Percentiles rank a stretch among this genome's conserved stretches.
Conservation (phyloP, 2,329 filamentous ascomycete genomes). For the Echinosphaeria canescens region DNA sequence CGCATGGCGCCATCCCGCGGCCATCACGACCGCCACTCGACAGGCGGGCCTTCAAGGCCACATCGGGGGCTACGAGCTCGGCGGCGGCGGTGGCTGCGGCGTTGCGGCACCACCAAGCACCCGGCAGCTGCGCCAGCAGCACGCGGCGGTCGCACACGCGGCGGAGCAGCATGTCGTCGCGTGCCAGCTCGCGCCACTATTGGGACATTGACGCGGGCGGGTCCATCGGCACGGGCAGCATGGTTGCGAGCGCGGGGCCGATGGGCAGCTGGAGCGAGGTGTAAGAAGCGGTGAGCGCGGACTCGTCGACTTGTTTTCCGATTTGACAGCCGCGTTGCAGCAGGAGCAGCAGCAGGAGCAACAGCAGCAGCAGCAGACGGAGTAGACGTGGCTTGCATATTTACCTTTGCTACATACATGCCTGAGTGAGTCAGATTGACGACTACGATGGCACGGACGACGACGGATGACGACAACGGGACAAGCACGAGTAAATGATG, state of each 20-base stretch:
- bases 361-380: too few species aligned
- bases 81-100: slow-evolving; percentile 23
- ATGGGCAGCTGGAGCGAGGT: slow-evolving; percentile 68
- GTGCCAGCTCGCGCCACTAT: slow-evolving; percentile 70
- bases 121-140: slow-evolving; percentile 64
- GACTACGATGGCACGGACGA: too few species aligned
- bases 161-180: slow-evolving; percentile 46
- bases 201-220: slow-evolving; percentile 80
- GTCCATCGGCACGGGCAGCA: slow-evolving; percentile 54
- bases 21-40: slow-evolving; percentile 23
- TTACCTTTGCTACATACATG: too few species aligned
- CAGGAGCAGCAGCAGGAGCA: too few species aligned
- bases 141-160: slow-evolving; percentile 51
- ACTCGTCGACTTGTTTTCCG: too few species aligned
- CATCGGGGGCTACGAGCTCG: slow-evolving; percentile 23
- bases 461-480: too few species aligned
- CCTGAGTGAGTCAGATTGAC: too few species aligned
- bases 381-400: too few species aligned
- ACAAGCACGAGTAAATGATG: too few species aligned
- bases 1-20: slow-evolving; percentile 4
- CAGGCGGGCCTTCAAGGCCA: slow-evolving; percentile 33
- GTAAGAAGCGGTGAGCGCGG: too few species aligned
- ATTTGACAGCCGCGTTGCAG: too few species aligned
- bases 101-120: slow-evolving; percentile 17
- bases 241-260: slow-evolving; percentile 41